Conservation (phyloP, 2,329 filamentous ascomycete genomes). For the Colletotrichum musae region DNA sequence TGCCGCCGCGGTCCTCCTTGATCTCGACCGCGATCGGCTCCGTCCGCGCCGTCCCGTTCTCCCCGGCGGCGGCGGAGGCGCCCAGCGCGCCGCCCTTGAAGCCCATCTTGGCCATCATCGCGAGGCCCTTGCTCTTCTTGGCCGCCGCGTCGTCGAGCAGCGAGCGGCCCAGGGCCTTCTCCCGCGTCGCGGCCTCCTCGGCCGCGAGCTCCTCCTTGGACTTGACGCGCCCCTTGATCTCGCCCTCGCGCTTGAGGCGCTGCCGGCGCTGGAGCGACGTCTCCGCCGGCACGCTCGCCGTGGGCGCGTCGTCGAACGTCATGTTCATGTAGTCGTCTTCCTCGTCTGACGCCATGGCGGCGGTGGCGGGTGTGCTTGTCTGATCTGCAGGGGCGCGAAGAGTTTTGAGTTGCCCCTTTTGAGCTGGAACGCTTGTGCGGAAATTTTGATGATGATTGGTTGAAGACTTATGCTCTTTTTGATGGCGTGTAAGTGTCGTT, state of each 20-base stretch:
- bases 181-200: slow-evolving; percentile 79
- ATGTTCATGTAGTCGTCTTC: slow-evolving; percentile 99
- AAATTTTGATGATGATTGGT: neutral
- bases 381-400: too few species aligned
- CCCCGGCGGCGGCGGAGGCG: slow-evolving; percentile 66
- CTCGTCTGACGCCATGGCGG: slow-evolving; percentile 65
- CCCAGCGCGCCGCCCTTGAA: slow-evolving; percentile 87
- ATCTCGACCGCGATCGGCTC: slow-evolving; percentile 84
- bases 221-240: slow-evolving; percentile 76
- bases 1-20: slow-evolving; percentile 85
- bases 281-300: slow-evolving; percentile 59
- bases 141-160: slow-evolving; percentile 72
- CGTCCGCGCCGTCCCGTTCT: slow-evolving; percentile 53
- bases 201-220: slow-evolving; percentile 88
- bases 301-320: slow-evolving; percentile 80
- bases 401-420: neutral
- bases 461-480: too few species aligned
- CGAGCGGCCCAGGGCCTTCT: slow-evolving; percentile 82
- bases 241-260: slow-evolving; percentile 73
- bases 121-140: slow-evolving; percentile 85
- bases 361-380: neutral
- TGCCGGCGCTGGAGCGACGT: slow-evolving; percentile 69
- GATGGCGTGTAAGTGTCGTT: too few species aligned
- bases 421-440: neutral
- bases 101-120: slow-evolving; percentile 98